Evolutionary conservation across 768 basidiomycete genomes (phyloP).

Genomic region (Cystobasidium tubakii): DNA sequence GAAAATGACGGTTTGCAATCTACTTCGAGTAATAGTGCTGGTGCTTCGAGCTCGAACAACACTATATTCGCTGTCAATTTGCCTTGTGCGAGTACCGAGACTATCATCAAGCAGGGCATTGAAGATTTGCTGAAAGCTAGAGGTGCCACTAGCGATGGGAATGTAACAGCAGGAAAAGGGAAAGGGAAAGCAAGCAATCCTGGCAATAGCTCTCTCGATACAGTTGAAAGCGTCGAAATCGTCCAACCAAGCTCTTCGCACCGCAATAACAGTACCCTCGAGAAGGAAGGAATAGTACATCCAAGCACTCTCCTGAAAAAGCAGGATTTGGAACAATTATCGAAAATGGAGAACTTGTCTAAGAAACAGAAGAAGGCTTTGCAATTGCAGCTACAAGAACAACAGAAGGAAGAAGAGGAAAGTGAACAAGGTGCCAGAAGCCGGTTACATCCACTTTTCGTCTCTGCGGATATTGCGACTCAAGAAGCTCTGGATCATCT

Average conservation of each 20-base stretch:
- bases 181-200: slow-evolving; percentile 9
- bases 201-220: background rate
- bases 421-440: background rate
- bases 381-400: background rate
- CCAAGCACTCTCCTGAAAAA: slow-evolving; percentile 9
- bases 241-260: background rate
- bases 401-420: background rate
- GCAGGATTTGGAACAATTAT: background rate
- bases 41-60: background rate
- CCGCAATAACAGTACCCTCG: background rate
- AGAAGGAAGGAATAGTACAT: slow-evolving; percentile 13
- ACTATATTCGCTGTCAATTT: slow-evolving; percentile 34
- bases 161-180: slow-evolving; percentile 4
- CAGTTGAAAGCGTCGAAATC: slow-evolving; percentile 3
- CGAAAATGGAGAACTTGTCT: background rate
- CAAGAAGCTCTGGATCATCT: slow-evolving; percentile 20
- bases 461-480: background rate
- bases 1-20: background rate
- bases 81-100: background rate
- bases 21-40: background rate
- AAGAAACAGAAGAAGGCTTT: slow-evolving; percentile 22
- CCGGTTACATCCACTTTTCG: slow-evolving; percentile 4
- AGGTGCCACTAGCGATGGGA: background rate
- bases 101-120: slow-evolving; percentile 21
- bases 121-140: slow-evolving; percentile 5